These are phyloP conservation scores for Debaryomyces castellii DNA, from an alignment of 805 yeast species.

Conservation along the genomic window DNA sequence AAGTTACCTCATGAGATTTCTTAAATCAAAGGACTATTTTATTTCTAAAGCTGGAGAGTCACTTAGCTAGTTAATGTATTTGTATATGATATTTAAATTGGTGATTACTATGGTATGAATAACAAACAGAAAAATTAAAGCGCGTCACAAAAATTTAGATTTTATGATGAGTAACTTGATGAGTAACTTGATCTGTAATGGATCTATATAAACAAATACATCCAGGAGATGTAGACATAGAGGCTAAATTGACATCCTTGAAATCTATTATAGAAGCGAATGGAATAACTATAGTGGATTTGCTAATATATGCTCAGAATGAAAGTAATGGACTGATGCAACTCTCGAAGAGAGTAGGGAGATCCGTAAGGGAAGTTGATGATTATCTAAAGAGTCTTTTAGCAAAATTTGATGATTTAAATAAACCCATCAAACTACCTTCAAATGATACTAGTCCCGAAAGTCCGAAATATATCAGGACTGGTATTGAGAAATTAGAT, in stretches of 20 bases:
- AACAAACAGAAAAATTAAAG: too few species aligned
- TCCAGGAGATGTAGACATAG: conserved; percentile 6
- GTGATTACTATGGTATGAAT: too few species aligned
- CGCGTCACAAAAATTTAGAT: neutral
- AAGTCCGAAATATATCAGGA: conserved; percentile 9
- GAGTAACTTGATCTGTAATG: conserved; percentile 10
- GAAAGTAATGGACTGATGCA: conserved; percentile 9
- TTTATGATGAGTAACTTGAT: too few species aligned
- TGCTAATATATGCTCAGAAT: conserved; percentile 15
- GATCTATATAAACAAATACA: conserved; percentile 24
- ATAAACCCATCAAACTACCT: neutral
- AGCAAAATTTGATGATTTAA: conserved; percentile 4
- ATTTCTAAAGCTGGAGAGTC: too few species aligned
- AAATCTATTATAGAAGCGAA: conserved; percentile 14
- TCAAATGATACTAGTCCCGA: neutral
- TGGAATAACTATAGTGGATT: conserved; percentile 27
- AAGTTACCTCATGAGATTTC: too few species aligned
- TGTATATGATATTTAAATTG: too few species aligned
- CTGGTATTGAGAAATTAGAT: conserved; percentile 28
- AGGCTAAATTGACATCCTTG: conserved; percentile 15
- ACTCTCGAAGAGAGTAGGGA: conserved; percentile 20
- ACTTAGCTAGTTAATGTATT: too few species aligned
- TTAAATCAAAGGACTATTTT: too few species aligned
- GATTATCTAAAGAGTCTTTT: conserved; percentile 14
- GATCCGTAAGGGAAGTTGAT: conserved; percentile 28